A percentile compares a stretch with the other conserved stretches of the same genome.
Evolutionary conservation across 1,284 basidiomycete species (phyloP).

Genomic region (Naganishia liquefaciens): DNA sequence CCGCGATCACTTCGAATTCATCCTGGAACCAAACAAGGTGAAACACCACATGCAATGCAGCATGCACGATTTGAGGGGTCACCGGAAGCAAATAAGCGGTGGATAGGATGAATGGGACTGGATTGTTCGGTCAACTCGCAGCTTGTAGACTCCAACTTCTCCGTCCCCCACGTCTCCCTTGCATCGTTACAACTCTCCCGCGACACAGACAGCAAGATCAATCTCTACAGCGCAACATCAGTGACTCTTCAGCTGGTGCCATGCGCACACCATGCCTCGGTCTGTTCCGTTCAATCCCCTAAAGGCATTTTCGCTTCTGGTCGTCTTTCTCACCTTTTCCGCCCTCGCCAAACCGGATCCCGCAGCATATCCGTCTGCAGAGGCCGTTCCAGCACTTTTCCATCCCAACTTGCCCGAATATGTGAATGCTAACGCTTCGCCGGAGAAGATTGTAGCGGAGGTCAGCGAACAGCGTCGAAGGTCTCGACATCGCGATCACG

Average conservation of each 20-base stretch:
- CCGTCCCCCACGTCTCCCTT: neutral
- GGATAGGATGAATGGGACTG: neutral
- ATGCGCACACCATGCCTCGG: constrained; percentile 23
- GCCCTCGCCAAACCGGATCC: constrained; percentile 10
- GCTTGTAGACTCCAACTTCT: neutral
- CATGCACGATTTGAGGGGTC: neutral
- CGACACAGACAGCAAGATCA: neutral
- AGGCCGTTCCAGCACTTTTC: constrained; percentile 29
- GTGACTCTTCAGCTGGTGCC: neutral
- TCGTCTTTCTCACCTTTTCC: constrained; percentile 3
- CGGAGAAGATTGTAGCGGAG: constrained; percentile 13
- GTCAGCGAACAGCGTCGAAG: constrained; percentile 5
- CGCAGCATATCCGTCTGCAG: constrained; percentile 16
- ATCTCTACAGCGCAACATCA: neutral
- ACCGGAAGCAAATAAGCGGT: neutral
- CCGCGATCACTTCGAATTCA: neutral
- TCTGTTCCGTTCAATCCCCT: constrained; percentile 1
- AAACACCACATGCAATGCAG: neutral
- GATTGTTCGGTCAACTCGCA: neutral
- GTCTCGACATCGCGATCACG: constrained; percentile 3
- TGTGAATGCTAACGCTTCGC: constrained; percentile 7
- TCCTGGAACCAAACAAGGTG: constrained; percentile 9
- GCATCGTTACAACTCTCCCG: neutral
- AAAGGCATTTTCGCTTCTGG: constrained; percentile 19
- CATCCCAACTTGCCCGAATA: constrained; percentile 22